Evolutionary conservation across 306 rosid genomes (phyloP).

Genomic region (Quercus rubra): DNA sequence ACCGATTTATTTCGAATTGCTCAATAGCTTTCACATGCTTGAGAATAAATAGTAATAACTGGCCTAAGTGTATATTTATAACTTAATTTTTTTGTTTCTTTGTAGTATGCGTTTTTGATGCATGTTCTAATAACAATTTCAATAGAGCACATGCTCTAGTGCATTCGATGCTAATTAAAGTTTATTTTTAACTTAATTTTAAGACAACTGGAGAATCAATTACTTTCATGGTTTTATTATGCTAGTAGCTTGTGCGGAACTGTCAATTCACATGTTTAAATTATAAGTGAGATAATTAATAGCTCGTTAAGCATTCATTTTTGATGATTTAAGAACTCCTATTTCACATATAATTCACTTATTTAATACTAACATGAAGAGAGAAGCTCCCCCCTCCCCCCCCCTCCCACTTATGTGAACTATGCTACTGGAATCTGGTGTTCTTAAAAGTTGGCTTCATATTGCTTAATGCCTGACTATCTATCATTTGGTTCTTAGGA

Average conservation of each 20-base stretch:
- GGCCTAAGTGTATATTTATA: background rate
- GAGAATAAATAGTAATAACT: background rate
- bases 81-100: background rate
- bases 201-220: background rate
- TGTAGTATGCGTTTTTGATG: background rate
- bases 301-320: background rate
- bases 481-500: background rate
- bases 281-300: slow-evolving; percentile 4
- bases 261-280: background rate
- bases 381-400: background rate
- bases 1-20: background rate
- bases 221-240: background rate
- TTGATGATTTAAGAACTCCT: background rate
- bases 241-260: background rate
- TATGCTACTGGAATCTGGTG: background rate
- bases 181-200: background rate
- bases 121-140: background rate
- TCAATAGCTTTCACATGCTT: background rate
- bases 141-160: background rate
- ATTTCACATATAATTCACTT: background rate
- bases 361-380: background rate
- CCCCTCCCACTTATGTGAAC: background rate
- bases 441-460: background rate
- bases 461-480: background rate
- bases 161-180: background rate